Percentiles rank a stretch among this genome's conserved stretches.
These are phyloP conservation scores for Cronartium quercuum DNA, from an alignment of 1,284 basidiomycete genomes.

Conservation along the genomic window DNA sequence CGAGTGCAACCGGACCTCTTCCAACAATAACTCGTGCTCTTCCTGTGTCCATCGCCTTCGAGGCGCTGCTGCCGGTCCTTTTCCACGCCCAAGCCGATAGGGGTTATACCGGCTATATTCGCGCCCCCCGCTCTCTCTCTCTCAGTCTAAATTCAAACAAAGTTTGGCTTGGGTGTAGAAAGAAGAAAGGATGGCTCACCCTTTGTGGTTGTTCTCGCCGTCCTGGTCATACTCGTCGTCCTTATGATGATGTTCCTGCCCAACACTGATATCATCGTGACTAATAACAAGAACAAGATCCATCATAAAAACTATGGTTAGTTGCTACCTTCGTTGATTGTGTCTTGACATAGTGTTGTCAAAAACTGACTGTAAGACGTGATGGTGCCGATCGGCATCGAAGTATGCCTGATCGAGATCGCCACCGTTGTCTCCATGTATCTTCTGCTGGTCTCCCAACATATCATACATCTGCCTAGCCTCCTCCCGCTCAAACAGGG, in stretches of 20 bases:
- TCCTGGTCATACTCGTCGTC: conserved; percentile 13
- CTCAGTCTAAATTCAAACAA: not conserved
- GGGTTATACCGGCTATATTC: conserved; percentile 7
- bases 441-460: not conserved
- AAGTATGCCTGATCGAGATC: not conserved
- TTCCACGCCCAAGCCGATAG: conserved; percentile 25
- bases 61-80: conserved; percentile 16
- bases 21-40: conserved; percentile 26
- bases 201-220: not conserved
- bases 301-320: not conserved
- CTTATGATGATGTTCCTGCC: not conserved
- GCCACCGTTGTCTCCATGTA: not conserved
- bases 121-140: not conserved
- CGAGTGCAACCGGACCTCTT: conserved; percentile 30
- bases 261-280: conserved; percentile 12
- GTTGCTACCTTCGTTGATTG: too few species aligned
- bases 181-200: not conserved
- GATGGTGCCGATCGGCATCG: not conserved
- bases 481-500: not conserved
- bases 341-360: not conserved
- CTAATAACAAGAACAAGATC: not conserved
- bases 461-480: not conserved
- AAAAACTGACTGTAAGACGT: not conserved
- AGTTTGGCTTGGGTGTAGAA: not conserved
- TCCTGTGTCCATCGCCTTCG: conserved; percentile 31